phyloP scores from a whole-genome alignment of 805 yeast genomes.

The Schwanniomyces vanrijiae region DNA sequence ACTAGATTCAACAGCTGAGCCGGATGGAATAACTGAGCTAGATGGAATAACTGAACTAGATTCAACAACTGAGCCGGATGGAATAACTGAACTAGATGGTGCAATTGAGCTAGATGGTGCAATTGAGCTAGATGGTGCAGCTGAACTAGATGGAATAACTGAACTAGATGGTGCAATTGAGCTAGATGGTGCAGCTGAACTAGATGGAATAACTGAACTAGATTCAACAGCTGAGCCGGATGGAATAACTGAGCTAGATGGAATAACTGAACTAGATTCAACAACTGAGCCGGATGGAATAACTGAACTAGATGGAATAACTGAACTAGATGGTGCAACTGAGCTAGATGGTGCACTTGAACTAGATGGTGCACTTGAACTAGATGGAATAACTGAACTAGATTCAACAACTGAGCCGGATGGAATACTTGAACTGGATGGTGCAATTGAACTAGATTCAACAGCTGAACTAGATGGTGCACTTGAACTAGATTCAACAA shows the following conservation, averaged over 20 bases:
- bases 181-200: constrained; percentile 19
- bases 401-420: background rate
- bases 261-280: background rate
- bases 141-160: background rate
- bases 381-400: background rate
- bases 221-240: background rate
- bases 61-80: background rate
- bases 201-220: background rate
- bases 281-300: constrained; percentile 16
- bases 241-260: background rate
- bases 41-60: background rate
- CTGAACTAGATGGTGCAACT: background rate
- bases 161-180: background rate
- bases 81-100: background rate
- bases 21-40: background rate
- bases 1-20: background rate
- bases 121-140: background rate
- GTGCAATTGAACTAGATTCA: background rate
- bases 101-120: background rate
- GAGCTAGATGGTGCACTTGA: background rate
- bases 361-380: background rate
- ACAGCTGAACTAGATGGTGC: background rate
- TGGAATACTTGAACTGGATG: background rate
- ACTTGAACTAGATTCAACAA: background rate
- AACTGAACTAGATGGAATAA: constrained; percentile 3